Conservation (phyloP, 108 stramenopile species). For the Aurantiochytrium sp. region DNA sequence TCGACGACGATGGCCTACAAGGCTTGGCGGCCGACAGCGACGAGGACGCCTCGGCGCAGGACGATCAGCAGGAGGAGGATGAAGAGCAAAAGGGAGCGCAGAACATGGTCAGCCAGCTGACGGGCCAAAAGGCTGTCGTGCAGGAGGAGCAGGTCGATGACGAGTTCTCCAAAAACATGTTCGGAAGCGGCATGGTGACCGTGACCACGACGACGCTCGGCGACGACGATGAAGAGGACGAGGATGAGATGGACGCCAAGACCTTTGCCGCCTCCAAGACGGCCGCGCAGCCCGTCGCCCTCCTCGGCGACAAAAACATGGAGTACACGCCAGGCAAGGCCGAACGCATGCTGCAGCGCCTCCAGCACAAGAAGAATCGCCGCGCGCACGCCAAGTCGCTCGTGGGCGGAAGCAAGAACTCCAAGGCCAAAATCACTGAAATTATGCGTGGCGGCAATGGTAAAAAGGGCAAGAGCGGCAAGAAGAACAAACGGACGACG, state of each 20-base stretch:
- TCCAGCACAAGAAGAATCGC: not conserved
- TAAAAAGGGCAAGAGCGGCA: not conserved
- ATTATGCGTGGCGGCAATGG: not conserved
- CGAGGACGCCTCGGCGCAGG: not conserved
- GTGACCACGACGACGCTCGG: not conserved
- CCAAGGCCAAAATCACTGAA: not conserved
- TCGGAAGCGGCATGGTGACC: not conserved
- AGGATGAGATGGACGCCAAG: not conserved
- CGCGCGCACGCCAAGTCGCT: not conserved
- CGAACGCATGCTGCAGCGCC: not conserved
- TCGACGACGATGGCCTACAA: not conserved
- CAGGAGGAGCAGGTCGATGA: not conserved
- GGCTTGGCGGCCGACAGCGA: not conserved
- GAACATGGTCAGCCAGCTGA: not conserved
- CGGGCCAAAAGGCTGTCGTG: not conserved
- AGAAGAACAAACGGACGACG: not conserved
- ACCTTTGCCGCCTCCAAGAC: not conserved
- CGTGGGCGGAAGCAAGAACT: not conserved
- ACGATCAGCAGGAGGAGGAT: not conserved
- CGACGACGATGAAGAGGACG: conserved; percentile 5
- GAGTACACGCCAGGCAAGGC: not conserved
- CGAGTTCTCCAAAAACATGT: conserved; percentile 4
- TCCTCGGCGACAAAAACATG: not conserved
- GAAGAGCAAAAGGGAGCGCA: not conserved
- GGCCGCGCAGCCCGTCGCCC: not conserved